Base-by-base conservation (phyloP, 31 red algal genomes). In the Odonthalia washingtoniensis region DNA sequence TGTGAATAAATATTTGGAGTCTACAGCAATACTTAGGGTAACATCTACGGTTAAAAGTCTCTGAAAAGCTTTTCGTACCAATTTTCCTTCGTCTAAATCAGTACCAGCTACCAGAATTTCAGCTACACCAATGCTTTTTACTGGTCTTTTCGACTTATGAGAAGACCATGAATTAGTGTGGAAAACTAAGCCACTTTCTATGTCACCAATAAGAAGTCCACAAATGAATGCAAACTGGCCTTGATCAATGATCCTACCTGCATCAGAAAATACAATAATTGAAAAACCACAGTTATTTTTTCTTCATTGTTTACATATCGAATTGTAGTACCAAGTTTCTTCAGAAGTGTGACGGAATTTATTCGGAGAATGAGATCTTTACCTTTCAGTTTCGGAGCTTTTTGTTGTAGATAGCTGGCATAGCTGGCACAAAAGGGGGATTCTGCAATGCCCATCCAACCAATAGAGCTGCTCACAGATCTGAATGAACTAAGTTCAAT, bases 391-490 rank as follows among this genome's bases (percentile, higher is more conserved):
- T 2, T 36, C 4, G 72, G 34, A 26, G 5, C 28, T 3, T n/a
- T n/a, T n/a, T n/a, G n/a, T n/a, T n/a, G n/a, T n/a, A n/a, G n/a
- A n/a, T n/a, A n/a, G n/a, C n/a, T 75, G 31, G 28, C 36, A 40
- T 17, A 75, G 42, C 28, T 31, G 3, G n/a, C n/a, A 37, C 5
- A 36, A 42, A 36, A 75, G 36, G 31, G 72, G 5, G 31, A 75
- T 28, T 31, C 72, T 39, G 72, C n/a, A n/a, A 33, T 75, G 28
- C 72, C 72, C 5, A 75, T 31, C 72, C 31, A 75, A 2, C 72
- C 72, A 31, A 4, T 26, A 16, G 72, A 75, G 42, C 72, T 75
- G 16, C 42, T 75, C 5, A 75, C 3, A 6, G 72, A 28, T 72
- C 12, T 14, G 14, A 72, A 34, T n/a, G 68, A 72, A 14, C 12